phyloP scores from a whole-genome alignment of 345 rosid species.

The Psidium guajava region DNA sequence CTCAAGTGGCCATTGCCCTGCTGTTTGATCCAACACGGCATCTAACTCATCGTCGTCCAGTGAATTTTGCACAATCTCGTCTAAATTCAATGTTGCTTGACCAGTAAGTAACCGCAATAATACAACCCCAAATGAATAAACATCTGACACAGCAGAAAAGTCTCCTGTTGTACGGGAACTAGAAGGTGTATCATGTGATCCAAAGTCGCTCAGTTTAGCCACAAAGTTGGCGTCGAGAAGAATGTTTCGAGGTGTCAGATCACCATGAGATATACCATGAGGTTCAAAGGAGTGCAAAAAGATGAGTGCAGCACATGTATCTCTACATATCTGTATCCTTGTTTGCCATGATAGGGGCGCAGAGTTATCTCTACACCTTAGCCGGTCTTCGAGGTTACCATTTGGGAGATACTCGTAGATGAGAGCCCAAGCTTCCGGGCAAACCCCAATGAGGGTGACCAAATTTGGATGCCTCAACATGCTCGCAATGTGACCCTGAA shows the following conservation, averaged over 20 bases:
- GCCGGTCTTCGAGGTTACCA: constrained; percentile 89
- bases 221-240: constrained; percentile 65
- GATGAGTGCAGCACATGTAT: constrained; percentile 65
- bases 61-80: constrained; percentile 51
- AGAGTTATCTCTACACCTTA: constrained; percentile 51
- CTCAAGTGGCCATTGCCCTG: constrained; percentile 92
- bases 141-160: constrained; percentile 64
- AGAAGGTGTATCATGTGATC: constrained; percentile 23
- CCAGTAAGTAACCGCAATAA: constrained; percentile 63
- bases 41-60: constrained; percentile 37
- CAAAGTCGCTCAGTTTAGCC: constrained; percentile 69
- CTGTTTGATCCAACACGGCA: constrained; percentile 57
- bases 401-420: constrained; percentile 72
- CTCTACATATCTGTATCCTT: constrained; percentile 62
- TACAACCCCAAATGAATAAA: constrained; percentile 70
- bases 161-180: constrained; percentile 17
- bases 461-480: constrained; percentile 84
- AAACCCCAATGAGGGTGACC: constrained; percentile 71
- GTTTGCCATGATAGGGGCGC: constrained; percentile 77
- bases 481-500: constrained; percentile 61
- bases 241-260: constrained; percentile 62
- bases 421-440: constrained; percentile 71
- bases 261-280: constrained; percentile 71
- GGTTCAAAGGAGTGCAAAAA: constrained; percentile 75
- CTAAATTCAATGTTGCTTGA: constrained; percentile 39